These are phyloP conservation scores for Boletus sensibilis DNA, from an alignment of 768 basidiomycete genomes.

Conservation along the genomic window DNA sequence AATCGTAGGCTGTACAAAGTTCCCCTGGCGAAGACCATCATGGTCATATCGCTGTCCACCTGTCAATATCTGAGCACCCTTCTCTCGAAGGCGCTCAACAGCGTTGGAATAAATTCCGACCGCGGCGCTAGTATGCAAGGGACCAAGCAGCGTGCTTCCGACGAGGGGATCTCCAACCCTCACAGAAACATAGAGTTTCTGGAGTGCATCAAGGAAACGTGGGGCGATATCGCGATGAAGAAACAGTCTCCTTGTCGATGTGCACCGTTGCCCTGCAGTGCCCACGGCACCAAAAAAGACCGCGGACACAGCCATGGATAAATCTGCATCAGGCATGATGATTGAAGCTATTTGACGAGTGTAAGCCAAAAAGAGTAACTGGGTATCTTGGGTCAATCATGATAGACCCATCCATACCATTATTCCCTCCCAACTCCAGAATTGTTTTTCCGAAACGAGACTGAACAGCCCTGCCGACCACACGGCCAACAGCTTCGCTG, in stretches of 20 bases:
- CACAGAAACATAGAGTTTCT: constrained; percentile 68
- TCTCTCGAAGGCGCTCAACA: constrained; percentile 56
- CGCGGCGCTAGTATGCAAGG: constrained; percentile 72
- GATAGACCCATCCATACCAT: constrained; percentile 53
- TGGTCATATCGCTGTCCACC: constrained; percentile 63
- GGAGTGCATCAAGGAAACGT: constrained; percentile 72
- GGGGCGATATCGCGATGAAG: constrained; percentile 79
- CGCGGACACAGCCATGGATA: constrained; percentile 83
- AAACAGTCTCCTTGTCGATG: constrained; percentile 87
- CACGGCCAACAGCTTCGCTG: constrained; percentile 81
- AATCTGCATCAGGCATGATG: constrained; percentile 91
- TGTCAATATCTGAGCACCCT: constrained; percentile 73
- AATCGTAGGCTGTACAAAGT: constrained; percentile 89
- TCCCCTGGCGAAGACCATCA: constrained; percentile 59
- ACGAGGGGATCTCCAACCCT: constrained; percentile 85
- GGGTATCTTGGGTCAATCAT: constrained; percentile 18
- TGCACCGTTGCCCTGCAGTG: constrained; percentile 75
- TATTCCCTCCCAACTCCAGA: constrained; percentile 93
- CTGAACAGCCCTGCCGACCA: constrained; percentile 86
- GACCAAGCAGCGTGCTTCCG: constrained; percentile 74
- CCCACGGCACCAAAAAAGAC: constrained; percentile 95
- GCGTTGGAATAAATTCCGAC: constrained; percentile 65
- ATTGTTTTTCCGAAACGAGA: constrained; percentile 87
- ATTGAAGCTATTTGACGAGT: constrained; percentile 64
- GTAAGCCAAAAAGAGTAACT: constrained; percentile 16